Conservation (phyloP, 768 basidiomycete genomes). For the Mycena vitilis region DNA sequence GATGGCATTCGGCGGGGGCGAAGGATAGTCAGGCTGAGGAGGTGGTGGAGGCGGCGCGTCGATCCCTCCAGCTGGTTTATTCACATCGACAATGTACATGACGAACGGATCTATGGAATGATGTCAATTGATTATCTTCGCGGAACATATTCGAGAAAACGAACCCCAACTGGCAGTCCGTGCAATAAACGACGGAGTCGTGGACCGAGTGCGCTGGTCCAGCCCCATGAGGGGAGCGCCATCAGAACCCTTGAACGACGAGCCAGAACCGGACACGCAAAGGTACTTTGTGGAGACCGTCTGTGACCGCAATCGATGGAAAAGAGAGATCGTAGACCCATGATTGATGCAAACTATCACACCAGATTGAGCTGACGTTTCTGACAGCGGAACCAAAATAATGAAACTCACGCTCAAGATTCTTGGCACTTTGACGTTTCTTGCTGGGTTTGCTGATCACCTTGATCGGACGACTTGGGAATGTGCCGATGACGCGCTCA, state of each 20-base stretch:
- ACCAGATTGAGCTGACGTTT: conserved; percentile 21
- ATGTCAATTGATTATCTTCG: conserved; percentile 21
- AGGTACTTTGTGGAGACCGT: conserved; percentile 97
- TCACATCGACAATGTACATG: conserved; percentile 97
- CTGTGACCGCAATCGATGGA: conserved; percentile 95
- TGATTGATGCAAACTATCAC: conserved; percentile 90
- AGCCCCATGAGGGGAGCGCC: conserved; percentile 88
- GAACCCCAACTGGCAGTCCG: conserved; percentile 91
- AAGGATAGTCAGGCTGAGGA: conserved; percentile 90
- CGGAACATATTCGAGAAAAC: conserved; percentile 40
- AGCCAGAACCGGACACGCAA: conserved; percentile 92
- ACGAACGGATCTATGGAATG: conserved; percentile 82
- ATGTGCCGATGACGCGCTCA: conserved; percentile 87
- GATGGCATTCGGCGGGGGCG: conserved; percentile 91
- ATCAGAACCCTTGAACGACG: conserved; percentile 94
- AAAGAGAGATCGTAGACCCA: conserved; percentile 94
- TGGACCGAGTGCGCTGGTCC: conserved; percentile 75
- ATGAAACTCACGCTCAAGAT: conserved; percentile 81
- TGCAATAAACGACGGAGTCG: conserved; percentile 88
- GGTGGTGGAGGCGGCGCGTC: conserved; percentile 85
- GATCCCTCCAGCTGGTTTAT: conserved; percentile 81
- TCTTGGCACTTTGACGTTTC: conserved; percentile 95
- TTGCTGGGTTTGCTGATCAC: conserved; percentile 99
- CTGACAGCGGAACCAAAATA: conserved; percentile 30
- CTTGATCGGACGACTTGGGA: conserved; percentile 95